Base-by-base conservation (phyloP, 2,329 filamentous ascomycete genomes). In the Verruconis gallopava region DNA sequence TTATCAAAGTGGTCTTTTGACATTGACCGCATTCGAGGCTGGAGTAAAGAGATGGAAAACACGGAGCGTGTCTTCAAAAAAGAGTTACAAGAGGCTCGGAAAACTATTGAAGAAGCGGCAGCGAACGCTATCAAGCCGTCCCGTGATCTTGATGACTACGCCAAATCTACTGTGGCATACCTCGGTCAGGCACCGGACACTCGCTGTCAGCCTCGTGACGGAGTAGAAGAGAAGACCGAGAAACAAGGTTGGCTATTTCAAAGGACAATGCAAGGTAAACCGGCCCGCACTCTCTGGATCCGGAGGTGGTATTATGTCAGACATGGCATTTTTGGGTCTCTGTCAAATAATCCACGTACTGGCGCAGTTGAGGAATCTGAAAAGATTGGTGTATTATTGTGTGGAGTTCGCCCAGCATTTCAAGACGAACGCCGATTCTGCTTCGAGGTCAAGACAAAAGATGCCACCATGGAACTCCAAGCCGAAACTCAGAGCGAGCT, bases 381-480 rank as follows among this genome's bases (percentile, higher is more conserved):
- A 53, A 86, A 93, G 63, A 93, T 94, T 46, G 91, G 91, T 32
- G 88, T 98, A 3, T 65, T 98, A 40, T 75, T 98, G 30, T 98
- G 91, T 64, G 93, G 85, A 53, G 82, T 91, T 38, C 85, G 89
- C 53, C 86, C 88, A 14, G 86, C 88, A 1, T 81, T 93, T 40
- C 79, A 85, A 50, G 91, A 98, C 61, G 91, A 98, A 54, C 77
- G 91, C 30, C 76, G 91, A 13, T 98, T 96, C 61, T 96, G 91
- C 58, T 95, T 98, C 53, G 91, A 98, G 61, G 82, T 98, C 54
- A 98, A 96, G 68, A 98, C 91, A 2, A 98, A 95, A 61, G 93
- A 85, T 54, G 83, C 83, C 48, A 91, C 80, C 38, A 78, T 94
- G 48, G 67, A 95, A 45, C 69, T 98, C 3, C 91, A 98, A 62